Conservation (phyloP, 2,329 filamentous ascomycete species). For the Amesomyces nigricolor region DNA sequence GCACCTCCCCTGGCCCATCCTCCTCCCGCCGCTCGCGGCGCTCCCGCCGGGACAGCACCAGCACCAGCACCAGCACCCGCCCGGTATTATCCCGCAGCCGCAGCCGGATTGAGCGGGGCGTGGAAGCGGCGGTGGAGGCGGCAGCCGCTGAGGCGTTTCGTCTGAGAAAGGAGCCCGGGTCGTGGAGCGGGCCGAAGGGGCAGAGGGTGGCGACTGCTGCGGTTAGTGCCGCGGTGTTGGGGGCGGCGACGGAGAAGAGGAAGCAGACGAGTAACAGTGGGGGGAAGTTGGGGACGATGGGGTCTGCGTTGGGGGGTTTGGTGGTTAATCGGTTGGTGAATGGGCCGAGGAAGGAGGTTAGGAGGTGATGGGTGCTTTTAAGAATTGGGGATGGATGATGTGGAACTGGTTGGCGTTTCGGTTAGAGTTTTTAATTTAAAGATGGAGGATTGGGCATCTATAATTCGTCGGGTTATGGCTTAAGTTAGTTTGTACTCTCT, state of each 20-base stretch:
- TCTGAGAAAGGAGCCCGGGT: slow-evolving; percentile 23
- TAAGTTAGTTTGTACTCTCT: too few species aligned
- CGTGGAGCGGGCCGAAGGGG: slow-evolving; percentile 22
- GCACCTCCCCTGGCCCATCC: not conserved
- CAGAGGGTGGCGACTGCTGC: slow-evolving; percentile 23
- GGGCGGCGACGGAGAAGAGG: slow-evolving; percentile 17
- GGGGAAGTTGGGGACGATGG: slow-evolving; percentile 16
- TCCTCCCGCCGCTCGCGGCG: not conserved
- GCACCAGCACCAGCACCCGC: not conserved
- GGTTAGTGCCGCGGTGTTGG: slow-evolving; percentile 20
- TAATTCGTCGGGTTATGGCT: too few species aligned
- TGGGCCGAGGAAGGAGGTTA: slow-evolving; percentile 23
- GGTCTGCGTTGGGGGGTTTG: slow-evolving; percentile 23
- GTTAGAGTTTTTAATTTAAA: not conserved
- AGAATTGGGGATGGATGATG: slow-evolving; percentile 17
- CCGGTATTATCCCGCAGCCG: slow-evolving; percentile 3
- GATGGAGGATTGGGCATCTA: too few species aligned
- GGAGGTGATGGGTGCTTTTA: not conserved
- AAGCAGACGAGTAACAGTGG: slow-evolving; percentile 1
- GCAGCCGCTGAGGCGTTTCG: slow-evolving; percentile 25
- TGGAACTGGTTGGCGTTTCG: not conserved
- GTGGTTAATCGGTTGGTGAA: slow-evolving; percentile 26
- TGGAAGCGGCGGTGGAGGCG: slow-evolving; percentile 21
- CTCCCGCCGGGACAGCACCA: not conserved
- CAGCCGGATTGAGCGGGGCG: slow-evolving; percentile 13